Base-by-base conservation (phyloP, 2,329 filamentous ascomycete genomes). In the Neospermospora avenae region DNA sequence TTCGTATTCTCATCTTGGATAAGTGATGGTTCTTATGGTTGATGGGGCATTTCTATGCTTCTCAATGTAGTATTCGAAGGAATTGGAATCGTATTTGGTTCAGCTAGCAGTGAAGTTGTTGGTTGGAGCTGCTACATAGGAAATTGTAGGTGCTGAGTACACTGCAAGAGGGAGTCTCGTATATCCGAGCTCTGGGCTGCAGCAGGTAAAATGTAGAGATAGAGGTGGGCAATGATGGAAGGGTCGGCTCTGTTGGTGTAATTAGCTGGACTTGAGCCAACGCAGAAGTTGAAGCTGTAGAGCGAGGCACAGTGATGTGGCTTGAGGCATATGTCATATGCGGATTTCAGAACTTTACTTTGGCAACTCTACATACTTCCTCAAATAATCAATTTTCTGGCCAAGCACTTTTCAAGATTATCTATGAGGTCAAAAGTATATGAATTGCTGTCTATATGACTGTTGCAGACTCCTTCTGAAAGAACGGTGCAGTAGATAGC, bases 1-100 rank as follows among this genome's bases (percentile, higher is more conserved):
- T 84, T 72, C 93, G 86, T 78, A 97, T 91, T 76, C 90, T 89
- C 89, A 96, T 95, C 58, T 68, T 74, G 55, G 35, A n/a, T 34
- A 18, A 20, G 20, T n/a, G 20, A 14, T 10, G 11, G 22, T 31
- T 28, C n/a, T 35, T 57, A 35, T 37, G 34, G 24, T 48, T 49
- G 55, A 35, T 49, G 6, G 14, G n/a, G 44, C 31, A 45, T 51
- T 34, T 49, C 46, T 34, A 11, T 49, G 25, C n/a, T 49, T 34
- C 28, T 49, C 16, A 34, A 34, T 48, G 46, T 28, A 22, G 48
- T n/a, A 11, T 37, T 16, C 46, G 54, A 41, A 20, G 18, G 13
- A 18, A 8, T 45, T 25, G 42, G 28, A 35, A 37, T 48, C 31
- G 28, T 46, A n/a, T 24, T 35, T 13, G 18, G 22, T 56, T 55